Percentiles rank a stretch among this genome's conserved stretches.
Evolutionary conservation across 1,284 basidiomycete genomes (phyloP).

Genomic region (Termitomyces sp.): DNA sequence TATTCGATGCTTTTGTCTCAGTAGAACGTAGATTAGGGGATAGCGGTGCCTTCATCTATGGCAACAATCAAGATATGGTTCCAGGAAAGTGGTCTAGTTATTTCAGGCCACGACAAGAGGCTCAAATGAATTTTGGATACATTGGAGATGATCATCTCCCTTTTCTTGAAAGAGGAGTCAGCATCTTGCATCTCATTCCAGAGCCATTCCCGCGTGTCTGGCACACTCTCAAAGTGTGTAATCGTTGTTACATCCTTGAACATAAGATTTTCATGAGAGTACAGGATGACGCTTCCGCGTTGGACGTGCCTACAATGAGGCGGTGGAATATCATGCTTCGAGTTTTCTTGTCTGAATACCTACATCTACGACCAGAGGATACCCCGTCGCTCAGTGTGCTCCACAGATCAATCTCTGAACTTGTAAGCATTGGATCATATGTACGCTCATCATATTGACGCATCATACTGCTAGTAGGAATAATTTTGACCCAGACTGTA

Average conservation of each 20-base stretch:
- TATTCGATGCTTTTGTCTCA: conserved; percentile 71
- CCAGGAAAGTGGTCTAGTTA: conserved; percentile 51
- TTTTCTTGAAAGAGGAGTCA: conserved; percentile 83
- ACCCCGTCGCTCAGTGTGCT: conserved; percentile 19
- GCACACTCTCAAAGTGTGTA: conserved; percentile 71
- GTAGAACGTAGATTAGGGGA: conserved; percentile 65
- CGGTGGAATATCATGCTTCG: conserved; percentile 89
- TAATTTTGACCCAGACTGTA: conserved; percentile 3
- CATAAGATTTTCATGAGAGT: background rate
- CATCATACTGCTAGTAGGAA: conserved; percentile 19
- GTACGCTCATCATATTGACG: conserved; percentile 1
- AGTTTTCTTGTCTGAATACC: conserved; percentile 87
- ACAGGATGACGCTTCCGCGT: conserved; percentile 84
- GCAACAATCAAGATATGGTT: conserved; percentile 36
- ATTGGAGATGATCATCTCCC: conserved; percentile 96
- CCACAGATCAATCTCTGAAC: conserved; percentile 31
- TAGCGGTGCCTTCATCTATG: conserved; percentile 52
- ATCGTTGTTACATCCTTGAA: background rate
- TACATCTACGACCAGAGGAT: conserved; percentile 58
- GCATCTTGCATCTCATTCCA: conserved; percentile 86
- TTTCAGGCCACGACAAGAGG: conserved; percentile 47
- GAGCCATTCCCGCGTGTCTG: conserved; percentile 89
- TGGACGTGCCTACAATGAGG: conserved; percentile 83
- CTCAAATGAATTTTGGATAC: conserved; percentile 45
- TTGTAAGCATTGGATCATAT: conserved; percentile 21